Conservation (phyloP, 73 alveolate species). For the Stentor roeselii region DNA sequence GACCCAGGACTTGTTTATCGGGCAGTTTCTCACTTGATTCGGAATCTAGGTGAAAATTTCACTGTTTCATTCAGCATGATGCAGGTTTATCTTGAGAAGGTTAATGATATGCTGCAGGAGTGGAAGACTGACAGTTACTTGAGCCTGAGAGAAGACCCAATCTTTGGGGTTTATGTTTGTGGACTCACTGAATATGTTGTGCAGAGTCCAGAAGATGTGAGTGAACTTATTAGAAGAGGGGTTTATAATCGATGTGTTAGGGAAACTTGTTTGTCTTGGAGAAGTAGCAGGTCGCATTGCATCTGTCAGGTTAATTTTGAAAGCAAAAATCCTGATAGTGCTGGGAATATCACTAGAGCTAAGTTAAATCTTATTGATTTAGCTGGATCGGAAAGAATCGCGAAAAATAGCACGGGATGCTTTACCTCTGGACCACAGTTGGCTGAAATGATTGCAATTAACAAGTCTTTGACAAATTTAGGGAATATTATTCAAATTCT, state of each 20-base stretch:
- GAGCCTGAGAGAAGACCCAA: constrained; percentile 75
- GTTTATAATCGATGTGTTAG: constrained; percentile 64
- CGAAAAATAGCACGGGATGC: constrained; percentile 57
- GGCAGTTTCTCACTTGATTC: constrained; percentile 25
- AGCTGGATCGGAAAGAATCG: constrained; percentile 90
- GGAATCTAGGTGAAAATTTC: background rate
- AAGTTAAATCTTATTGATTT: constrained; percentile 80
- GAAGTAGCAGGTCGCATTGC: constrained; percentile 69
- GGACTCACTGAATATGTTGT: constrained; percentile 78
- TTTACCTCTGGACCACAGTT: constrained; percentile 59
- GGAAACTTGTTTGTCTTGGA: constrained; percentile 57
- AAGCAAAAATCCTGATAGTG: constrained; percentile 42
- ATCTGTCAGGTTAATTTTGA: constrained; percentile 65
- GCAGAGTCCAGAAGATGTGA: constrained; percentile 49
- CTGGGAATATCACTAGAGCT: constrained; percentile 44
- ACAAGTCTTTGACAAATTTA: constrained; percentile 75
- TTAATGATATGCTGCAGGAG: constrained; percentile 47
- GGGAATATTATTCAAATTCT: constrained; percentile 53
- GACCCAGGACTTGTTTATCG: constrained; percentile 19
- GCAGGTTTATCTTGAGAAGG: constrained; percentile 56
- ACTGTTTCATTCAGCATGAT: constrained; percentile 46
- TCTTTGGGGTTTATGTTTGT: constrained; percentile 58
- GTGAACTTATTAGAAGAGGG: constrained; percentile 69
- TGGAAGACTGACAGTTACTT: constrained; percentile 38
- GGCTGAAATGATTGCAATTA: constrained; percentile 74